Percentiles rank a stretch among this genome's conserved stretches.
phyloP scores from a whole-genome alignment of 2,329 filamentous ascomycete genomes.

The Penicillium thymicola region DNA sequence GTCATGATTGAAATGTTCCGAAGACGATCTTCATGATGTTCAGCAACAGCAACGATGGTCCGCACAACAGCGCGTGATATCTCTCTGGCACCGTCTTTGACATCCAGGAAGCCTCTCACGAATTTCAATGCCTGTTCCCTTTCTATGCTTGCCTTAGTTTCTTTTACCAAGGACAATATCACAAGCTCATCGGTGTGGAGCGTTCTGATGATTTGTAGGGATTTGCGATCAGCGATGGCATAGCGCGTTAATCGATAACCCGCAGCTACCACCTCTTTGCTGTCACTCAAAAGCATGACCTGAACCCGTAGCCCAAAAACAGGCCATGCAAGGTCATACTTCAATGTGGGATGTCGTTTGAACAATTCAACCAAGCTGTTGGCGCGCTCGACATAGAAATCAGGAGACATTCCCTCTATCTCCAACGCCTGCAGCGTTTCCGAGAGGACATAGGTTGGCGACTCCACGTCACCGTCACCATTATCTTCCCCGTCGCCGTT shows the following conservation, averaged over 20 bases:
- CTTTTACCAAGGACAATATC: constrained; percentile 87
- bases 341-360: constrained; percentile 85
- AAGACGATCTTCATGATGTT: constrained; percentile 79
- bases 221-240: constrained; percentile 86
- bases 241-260: constrained; percentile 92
- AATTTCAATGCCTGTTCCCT: constrained; percentile 97
- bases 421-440: constrained; percentile 90
- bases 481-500: constrained; percentile 47
- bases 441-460: constrained; percentile 83
- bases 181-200: constrained; percentile 92
- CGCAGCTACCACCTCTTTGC: constrained; percentile 89
- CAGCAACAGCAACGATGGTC: constrained; percentile 85
- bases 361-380: constrained; percentile 96
- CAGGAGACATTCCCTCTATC: constrained; percentile 78
- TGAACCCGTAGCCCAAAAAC: constrained; percentile 93
- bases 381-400: constrained; percentile 91
- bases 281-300: constrained; percentile 92
- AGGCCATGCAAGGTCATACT: constrained; percentile 95
- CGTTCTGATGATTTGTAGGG: constrained; percentile 79
- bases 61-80: constrained; percentile 83
- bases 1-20: constrained; percentile 91
- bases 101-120: constrained; percentile 88
- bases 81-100: constrained; percentile 86
- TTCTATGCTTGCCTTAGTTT: constrained; percentile 94
- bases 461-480: constrained; percentile 69